A percentile compares a stretch with the other conserved stretches of the same genome.
Conservation (phyloP, 1,284 basidiomycete genomes). For the Microbotryum intermedium region DNA sequence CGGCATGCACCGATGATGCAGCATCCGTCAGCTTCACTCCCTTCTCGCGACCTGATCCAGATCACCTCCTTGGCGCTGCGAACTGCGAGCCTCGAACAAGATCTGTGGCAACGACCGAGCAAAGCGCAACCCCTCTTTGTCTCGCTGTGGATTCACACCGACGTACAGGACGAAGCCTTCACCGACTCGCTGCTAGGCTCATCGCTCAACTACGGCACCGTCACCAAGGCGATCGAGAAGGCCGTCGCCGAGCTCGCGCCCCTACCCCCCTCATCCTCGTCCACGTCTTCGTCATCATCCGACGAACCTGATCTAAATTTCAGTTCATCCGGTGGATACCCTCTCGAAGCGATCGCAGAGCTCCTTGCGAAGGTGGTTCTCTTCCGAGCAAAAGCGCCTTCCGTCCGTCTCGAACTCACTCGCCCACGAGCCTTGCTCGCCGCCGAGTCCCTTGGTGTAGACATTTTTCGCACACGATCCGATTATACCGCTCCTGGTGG, state of each 20-base stretch:
- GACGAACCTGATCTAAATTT: too few species aligned
- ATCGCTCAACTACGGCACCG: conserved; percentile 47
- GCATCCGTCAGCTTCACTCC: not conserved
- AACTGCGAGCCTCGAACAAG: conserved; percentile 12
- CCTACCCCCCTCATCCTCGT: too few species aligned
- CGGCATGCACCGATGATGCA: too few species aligned
- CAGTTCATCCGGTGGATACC: not conserved
- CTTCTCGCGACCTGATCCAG: conserved; percentile 30
- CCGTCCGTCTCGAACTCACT: conserved; percentile 18
- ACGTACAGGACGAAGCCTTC: conserved; percentile 34
- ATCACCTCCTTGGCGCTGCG: conserved; percentile 31
- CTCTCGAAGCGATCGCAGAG: conserved; percentile 25
- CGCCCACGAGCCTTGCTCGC: conserved; percentile 20
- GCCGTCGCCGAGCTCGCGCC: not conserved
- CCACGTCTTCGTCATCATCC: not conserved
- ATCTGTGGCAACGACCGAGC: conserved; percentile 20
- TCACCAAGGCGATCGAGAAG: conserved; percentile 41
- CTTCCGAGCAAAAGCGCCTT: conserved; percentile 21
- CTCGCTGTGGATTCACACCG: conserved; percentile 51
- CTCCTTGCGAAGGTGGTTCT: conserved; percentile 18
- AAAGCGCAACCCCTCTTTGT: conserved; percentile 51
- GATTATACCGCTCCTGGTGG: conserved; percentile 11
- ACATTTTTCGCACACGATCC: conserved; percentile 9
- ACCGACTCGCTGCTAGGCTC: conserved; percentile 13
- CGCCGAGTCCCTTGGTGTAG: conserved; percentile 19